Percentiles rank a stretch among this genome's conserved stretches.
Conservation (phyloP, 78 protist species). For the Dictyostelium firmibasis region DNA sequence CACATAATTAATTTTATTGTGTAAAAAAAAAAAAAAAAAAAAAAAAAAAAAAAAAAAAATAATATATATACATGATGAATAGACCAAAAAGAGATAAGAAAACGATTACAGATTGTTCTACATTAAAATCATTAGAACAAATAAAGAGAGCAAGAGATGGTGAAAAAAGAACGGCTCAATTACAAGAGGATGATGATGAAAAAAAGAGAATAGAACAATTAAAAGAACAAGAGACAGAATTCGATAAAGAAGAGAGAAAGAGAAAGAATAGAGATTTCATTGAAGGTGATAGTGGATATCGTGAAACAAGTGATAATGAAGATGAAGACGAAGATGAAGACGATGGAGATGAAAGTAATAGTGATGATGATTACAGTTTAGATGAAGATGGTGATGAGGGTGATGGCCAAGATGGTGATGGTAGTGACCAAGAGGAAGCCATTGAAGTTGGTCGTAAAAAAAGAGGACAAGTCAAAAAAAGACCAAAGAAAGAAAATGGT, state of each 20-base stretch:
- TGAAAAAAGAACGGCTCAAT: background rate
- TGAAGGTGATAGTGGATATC: constrained; percentile 49
- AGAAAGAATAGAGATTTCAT: constrained; percentile 60
- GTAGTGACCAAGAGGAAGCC: background rate
- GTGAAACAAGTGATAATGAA: constrained; percentile 33
- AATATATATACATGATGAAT: background rate
- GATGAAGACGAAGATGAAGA: constrained; percentile 14
- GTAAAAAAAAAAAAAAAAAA: background rate
- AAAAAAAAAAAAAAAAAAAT: background rate
- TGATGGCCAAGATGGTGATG: background rate
- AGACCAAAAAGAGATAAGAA: constrained; percentile 20
- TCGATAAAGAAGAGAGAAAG: constrained; percentile 27
- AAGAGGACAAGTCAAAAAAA: background rate
- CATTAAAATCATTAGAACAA: constrained; percentile 11
- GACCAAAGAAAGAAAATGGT: background rate
- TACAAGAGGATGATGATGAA: background rate
- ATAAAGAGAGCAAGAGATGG: constrained; percentile 41
- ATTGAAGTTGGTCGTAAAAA: constrained; percentile 23
- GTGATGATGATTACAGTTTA: constrained; percentile 8
- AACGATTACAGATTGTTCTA: background rate
- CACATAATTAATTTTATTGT: background rate
- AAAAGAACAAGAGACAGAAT: background rate
- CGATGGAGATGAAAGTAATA: background rate
- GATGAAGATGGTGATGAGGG: background rate
- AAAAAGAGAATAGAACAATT: background rate